Evolutionary conservation across 1,284 basidiomycete species (phyloP).

Genomic region (Sporisorium scitamineum): DNA sequence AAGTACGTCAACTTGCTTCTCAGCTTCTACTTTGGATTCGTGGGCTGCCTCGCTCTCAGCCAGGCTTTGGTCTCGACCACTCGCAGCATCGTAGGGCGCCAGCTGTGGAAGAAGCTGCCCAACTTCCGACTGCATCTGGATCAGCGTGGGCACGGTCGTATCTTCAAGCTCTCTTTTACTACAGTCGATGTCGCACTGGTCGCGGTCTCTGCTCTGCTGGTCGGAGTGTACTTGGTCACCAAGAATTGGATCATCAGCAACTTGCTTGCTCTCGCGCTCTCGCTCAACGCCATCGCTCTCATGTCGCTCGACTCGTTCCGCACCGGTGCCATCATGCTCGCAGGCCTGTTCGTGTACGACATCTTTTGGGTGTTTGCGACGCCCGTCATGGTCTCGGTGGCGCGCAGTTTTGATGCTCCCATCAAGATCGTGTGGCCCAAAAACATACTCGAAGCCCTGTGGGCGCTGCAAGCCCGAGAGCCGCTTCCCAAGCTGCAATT

Average conservation of each 20-base stretch:
- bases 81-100: conserved; percentile 30
- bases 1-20: conserved; percentile 61
- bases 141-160: conserved; percentile 43
- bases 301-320: conserved; percentile 90
- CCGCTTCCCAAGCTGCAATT: conserved; percentile 73
- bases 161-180: conserved; percentile 66
- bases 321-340: conserved; percentile 85
- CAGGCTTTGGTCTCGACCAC: conserved; percentile 40
- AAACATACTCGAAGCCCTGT: conserved; percentile 62
- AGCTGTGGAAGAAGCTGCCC: conserved; percentile 51
- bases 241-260: conserved; percentile 81
- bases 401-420: conserved; percentile 90
- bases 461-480: conserved; percentile 22
- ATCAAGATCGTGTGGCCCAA: conserved; percentile 75
- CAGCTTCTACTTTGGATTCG: conserved; percentile 65
- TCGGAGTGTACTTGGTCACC: conserved; percentile 76
- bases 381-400: conserved; percentile 74
- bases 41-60: conserved; percentile 58
- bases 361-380: conserved; percentile 69
- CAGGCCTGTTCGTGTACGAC: conserved; percentile 68
- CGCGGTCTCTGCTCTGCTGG: conserved; percentile 77
- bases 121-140: conserved; percentile 41
- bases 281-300: conserved; percentile 82
- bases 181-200: conserved; percentile 75
- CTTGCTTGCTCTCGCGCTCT: conserved; percentile 84